Evolutionary conservation across 78 protist genomes (phyloP).

Genomic region (Dictyostelium discoideum): dicty_2.7 NC_007088.5:2734501-2735000

Average conservation of each 20-base stretch:
- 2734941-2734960: conserved; percentile 54
- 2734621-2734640: neutral
- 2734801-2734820: too few relatives aligned
- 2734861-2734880: conserved; percentile 80
- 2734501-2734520: neutral
- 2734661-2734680: neutral
- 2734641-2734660: too few relatives aligned
- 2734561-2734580: neutral
- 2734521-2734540: neutral
- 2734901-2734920: conserved; percentile 3
- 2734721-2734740: conserved; percentile 45
- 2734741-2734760: conserved; percentile 38
- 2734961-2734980: conserved; percentile 19
- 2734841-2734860: too few relatives aligned
- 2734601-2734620: neutral
- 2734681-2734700: neutral
- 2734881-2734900: neutral
- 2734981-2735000: conserved; percentile 49
- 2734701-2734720: neutral
- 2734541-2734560: neutral
- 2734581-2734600: neutral
- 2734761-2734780: conserved; percentile 23
- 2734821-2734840: too few relatives aligned
- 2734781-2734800: neutral
- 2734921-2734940: conserved; percentile 67